Base-by-base conservation (phyloP, 1,284 basidiomycete species). In the Waitea zeae region DNA sequence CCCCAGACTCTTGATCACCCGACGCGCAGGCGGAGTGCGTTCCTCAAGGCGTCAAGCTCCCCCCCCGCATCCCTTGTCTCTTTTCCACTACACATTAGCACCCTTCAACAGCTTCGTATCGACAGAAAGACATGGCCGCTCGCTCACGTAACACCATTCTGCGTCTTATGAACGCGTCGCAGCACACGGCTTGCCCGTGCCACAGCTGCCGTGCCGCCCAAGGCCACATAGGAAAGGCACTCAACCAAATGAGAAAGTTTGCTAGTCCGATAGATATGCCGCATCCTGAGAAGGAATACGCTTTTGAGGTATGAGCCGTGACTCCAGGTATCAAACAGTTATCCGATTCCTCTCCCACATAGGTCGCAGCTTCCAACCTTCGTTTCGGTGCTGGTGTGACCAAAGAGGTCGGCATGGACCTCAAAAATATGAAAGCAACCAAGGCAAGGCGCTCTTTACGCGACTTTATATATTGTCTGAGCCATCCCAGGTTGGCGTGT, bases 231-330 rank as follows among this genome's bases (percentile, higher is more conserved):
- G 38, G 62, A 2, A 59, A 59, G 36, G 62, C 67, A 30, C 50
- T 73, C 26, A 69, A 58, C 44, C 75, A 79, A 49, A 56, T 83
- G 42, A 61, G 82, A 43, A 71, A 59, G 49, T 67, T 83, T 42
- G 90, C 89, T n/a, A 86, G 84, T 1, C 90, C 90, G 17, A 75
- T 87, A 11, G 70, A 86, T 36, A n/a, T n/a, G n/a, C n/a, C n/a
- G n/a, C 47, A 55, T 3, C 61, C 76, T 6, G 65, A 88, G 54
- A 88, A 81, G 50, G 92, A 97, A 57, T 97, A 96, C 53, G 92
- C 92, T 0, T 97, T 96, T 48, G 92, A 97, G 68, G n/a, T n/a
- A n/a, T n/a, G n/a, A n/a, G n/a, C n/a, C n/a, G 87, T 80, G 44
- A 9, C 27, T 24, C 26, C 19, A 31, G 39, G 22, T 41, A 32